Base-by-base conservation (phyloP, 148 eudicot species). In the Agrostemma githago region DNA sequence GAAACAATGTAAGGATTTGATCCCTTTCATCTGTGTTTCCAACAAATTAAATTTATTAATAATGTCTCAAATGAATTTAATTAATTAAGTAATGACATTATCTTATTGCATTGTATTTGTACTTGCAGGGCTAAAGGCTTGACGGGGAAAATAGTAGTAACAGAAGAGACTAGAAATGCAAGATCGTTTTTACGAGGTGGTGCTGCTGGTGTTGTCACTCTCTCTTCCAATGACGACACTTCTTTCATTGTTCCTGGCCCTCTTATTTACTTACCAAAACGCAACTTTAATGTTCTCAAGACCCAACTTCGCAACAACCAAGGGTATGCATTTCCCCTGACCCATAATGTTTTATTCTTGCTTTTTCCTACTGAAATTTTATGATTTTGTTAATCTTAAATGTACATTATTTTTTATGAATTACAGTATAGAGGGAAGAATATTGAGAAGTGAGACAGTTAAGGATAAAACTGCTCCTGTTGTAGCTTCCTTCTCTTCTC, bases 401-500 rank as follows among this genome's bases (percentile, higher is more conserved):
- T 61, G 12, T n/a, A 43, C 34, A 26, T 26, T 26, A 26, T 26
- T 19, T 0, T 42, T 17, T 17, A 7, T 43, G 8, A 0, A 4
- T 20, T 21, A 38, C 58, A 68, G 72, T 46, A 1, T 58, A 3
- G 40, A 68, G 40, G 72, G n/a, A 68, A 46, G 7, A 46, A 68
- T 68, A 12, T 48, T 48, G 6, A 46, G 9, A 46, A 68, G 72
- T n/a, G 72, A 68, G 26, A 68, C 58, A 2, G 14, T 4, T 44
- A 46, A 44, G 0, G 58, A 68, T 26, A 68, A 38, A 46, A 68
- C 8, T 20, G 58, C 72, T 3, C 58, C 72, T 8, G 40, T 46
- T 48, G 72, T 68, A n/a, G 58, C 59, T 19, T 20, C 40, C 10
- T 68, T 46, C 58, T 68, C 72, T 19, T 68, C 72, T 20, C 72